A percentile compares a stretch with the other conserved stretches of the same genome.
These are phyloP conservation scores for Suillus cothurnatus DNA, from an alignment of 768 basidiomycete genomes.

Conservation along the genomic window DNA sequence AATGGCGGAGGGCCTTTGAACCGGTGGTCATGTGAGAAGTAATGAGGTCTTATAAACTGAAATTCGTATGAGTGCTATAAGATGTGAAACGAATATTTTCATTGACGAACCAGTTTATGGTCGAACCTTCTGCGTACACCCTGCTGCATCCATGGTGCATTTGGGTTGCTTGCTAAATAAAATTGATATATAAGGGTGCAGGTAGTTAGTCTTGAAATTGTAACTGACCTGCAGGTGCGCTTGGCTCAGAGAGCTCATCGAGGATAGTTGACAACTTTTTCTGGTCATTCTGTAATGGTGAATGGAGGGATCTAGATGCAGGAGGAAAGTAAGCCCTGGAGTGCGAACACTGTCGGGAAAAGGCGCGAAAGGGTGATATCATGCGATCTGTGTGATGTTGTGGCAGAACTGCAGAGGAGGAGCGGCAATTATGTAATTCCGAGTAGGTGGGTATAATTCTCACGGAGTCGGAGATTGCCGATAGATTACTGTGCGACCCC, in stretches of 20 bases:
- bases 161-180: constrained; percentile 12
- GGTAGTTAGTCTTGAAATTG: not conserved
- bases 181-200: too few relatives aligned
- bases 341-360: constrained; percentile 11
- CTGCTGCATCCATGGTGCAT: constrained; percentile 22
- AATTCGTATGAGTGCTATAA: not conserved
- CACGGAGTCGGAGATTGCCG: constrained; percentile 14
- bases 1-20: constrained; percentile 23
- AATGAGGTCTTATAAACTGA: constrained; percentile 51
- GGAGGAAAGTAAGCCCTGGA: not conserved
- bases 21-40: constrained; percentile 44
- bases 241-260: constrained; percentile 13
- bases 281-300: constrained; percentile 24
- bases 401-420: not conserved
- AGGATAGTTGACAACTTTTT: constrained; percentile 26
- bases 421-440: not conserved
- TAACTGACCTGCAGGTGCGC: constrained; percentile 14
- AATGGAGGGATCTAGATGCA: constrained; percentile 7
- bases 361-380: constrained; percentile 17
- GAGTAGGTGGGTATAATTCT: not conserved
- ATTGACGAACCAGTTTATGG: constrained; percentile 22
- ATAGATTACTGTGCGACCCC: constrained; percentile 10
- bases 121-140: constrained; percentile 32
- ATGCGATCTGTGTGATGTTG: constrained; percentile 9
- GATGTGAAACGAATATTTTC: not conserved